Conservation (phyloP, 441 rosid genomes). For the Croton setiger region DNA sequence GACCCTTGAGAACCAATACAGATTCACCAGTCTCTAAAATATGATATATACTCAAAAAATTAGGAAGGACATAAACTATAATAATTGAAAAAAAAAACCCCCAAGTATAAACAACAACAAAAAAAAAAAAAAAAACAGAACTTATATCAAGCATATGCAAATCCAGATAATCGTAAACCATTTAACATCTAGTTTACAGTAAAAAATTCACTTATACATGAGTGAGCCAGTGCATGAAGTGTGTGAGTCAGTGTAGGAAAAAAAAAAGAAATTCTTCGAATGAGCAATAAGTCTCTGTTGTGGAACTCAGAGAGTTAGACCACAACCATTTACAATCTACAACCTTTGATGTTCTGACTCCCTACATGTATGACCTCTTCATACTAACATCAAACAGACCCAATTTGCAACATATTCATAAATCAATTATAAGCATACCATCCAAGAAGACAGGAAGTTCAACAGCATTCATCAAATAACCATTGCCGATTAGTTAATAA, state of each 20-base stretch:
- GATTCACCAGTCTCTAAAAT: constrained; percentile 67
- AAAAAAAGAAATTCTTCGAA: background rate
- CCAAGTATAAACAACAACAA: too few relatives aligned
- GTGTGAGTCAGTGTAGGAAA: background rate
- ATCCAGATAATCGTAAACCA: background rate
- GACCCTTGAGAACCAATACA: constrained; percentile 53
- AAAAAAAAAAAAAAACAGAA: constrained; percentile 3
- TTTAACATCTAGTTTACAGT: background rate
- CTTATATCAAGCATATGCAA: background rate
- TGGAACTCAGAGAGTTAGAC: background rate
- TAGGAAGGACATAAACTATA: too few relatives aligned
- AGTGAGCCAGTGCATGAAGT: background rate
- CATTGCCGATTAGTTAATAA: too few relatives aligned
- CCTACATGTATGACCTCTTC: background rate
- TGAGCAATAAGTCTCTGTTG: background rate
- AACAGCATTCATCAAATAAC: background rate
- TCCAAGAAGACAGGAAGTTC: background rate
- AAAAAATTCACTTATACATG: background rate
- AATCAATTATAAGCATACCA: background rate
- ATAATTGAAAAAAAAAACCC: too few relatives aligned
- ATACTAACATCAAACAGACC: background rate
- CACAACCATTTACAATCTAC: background rate
- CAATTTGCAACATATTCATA: background rate
- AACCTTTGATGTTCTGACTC: background rate
- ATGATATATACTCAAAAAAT: background rate